Percentiles rank a stretch among this genome's conserved stretches.
Conservation (phyloP, 108 stramenopile species). For the Nitzschia sp. region DNA sequence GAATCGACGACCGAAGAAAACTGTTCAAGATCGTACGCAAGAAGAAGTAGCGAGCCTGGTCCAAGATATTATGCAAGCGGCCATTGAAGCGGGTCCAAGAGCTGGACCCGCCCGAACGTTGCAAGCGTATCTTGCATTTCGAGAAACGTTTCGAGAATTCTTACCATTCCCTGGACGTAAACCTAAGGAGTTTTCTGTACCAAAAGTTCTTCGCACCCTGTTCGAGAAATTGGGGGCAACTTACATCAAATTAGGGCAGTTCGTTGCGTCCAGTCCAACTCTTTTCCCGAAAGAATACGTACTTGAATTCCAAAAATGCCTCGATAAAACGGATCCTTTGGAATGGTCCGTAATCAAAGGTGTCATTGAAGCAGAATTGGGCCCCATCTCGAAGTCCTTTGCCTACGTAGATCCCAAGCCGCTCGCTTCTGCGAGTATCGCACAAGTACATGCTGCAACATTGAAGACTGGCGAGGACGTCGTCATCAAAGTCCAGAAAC, state of each 20-base stretch:
- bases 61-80: slow-evolving; percentile 72
- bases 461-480: slow-evolving; percentile 90
- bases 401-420: slow-evolving; percentile 76
- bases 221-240: slow-evolving; percentile 95
- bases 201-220: slow-evolving; percentile 73
- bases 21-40: slow-evolving; percentile 69
- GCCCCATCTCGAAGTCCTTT: slow-evolving; percentile 73
- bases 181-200: slow-evolving; percentile 57
- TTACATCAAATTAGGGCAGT: slow-evolving; percentile 96
- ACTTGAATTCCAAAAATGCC: slow-evolving; percentile 92
- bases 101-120: slow-evolving; percentile 80
- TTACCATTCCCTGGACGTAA: slow-evolving; percentile 40
- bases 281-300: slow-evolving; percentile 95
- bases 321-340: slow-evolving; percentile 89
- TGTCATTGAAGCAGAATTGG: slow-evolving; percentile 88
- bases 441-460: slow-evolving; percentile 91
- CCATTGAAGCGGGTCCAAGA: slow-evolving; percentile 74
- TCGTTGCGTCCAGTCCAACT: slow-evolving; percentile 93
- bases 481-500: slow-evolving; percentile 96
- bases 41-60: slow-evolving; percentile 69
- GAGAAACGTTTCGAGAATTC: slow-evolving; percentile 76
- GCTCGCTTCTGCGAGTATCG: slow-evolving; percentile 89
- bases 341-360: slow-evolving; percentile 77
- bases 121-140: slow-evolving; percentile 76
- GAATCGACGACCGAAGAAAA: slow-evolving; percentile 46